These are phyloP conservation scores for Anisodus tanguticus DNA, from an alignment of 257 asterid species.

Conservation along the genomic window DNA sequence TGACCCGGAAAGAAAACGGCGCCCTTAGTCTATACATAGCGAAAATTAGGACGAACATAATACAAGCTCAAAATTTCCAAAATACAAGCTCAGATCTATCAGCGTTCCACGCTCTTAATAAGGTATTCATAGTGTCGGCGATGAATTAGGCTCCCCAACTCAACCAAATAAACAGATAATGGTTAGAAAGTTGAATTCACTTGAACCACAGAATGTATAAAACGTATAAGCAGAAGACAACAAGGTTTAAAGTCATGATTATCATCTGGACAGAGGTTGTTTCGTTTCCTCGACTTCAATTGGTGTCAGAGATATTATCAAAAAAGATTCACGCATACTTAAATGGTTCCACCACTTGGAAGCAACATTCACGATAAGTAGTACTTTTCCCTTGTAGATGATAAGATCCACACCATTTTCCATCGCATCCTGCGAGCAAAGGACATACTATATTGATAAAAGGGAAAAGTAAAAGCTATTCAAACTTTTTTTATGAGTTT, in stretches of 20 bases:
- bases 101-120: too few species aligned
- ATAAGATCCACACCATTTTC: slow-evolving; percentile 56
- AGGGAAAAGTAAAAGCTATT: not conserved
- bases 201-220: not conserved
- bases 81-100: too few species aligned
- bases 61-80: too few species aligned
- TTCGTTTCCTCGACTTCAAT: not conserved
- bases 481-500: not conserved
- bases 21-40: too few species aligned
- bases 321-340: not conserved
- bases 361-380: slow-evolving; percentile 73
- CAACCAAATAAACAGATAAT: not conserved
- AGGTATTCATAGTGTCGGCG: too few species aligned
- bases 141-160: too few species aligned
- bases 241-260: not conserved
- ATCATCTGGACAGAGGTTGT: not conserved
- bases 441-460: not conserved
- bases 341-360: slow-evolving; percentile 60
- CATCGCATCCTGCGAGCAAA: slow-evolving; percentile 53
- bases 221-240: not conserved
- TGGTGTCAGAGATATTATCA: not conserved
- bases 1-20: too few species aligned
- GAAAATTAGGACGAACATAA: too few species aligned
- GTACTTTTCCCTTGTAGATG: slow-evolving; percentile 63
- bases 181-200: slow-evolving; percentile 25